Conservation (phyloP, 1,284 basidiomycete species). For the Peniophora sp. region DNA sequence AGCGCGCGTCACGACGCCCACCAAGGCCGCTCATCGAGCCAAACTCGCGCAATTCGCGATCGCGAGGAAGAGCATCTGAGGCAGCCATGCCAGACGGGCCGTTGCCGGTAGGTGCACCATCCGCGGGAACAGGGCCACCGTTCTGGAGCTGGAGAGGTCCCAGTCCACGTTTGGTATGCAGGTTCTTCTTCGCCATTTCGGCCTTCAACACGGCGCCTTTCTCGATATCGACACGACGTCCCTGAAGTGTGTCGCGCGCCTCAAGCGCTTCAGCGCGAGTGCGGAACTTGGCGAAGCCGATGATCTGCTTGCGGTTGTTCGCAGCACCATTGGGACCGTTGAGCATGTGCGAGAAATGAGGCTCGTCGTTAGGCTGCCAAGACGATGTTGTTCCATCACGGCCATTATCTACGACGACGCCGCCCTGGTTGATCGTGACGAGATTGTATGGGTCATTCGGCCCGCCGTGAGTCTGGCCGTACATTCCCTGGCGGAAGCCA, state of each 20-base stretch:
- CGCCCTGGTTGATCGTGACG: slow-evolving; percentile 70
- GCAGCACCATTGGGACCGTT: slow-evolving; percentile 16
- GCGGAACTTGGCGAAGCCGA: slow-evolving; percentile 95
- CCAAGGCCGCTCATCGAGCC: slow-evolving; percentile 39
- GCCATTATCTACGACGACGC: slow-evolving; percentile 64
- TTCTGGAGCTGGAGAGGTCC: slow-evolving; percentile 41
- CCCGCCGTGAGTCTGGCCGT: slow-evolving; percentile 31
- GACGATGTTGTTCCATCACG: slow-evolving; percentile 60
- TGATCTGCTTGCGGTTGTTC: slow-evolving; percentile 78
- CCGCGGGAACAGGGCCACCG: slow-evolving; percentile 16
- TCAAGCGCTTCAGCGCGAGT: slow-evolving; percentile 82
- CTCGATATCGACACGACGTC: slow-evolving; percentile 88
- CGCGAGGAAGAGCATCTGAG: slow-evolving; percentile 27
- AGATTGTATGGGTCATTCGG: slow-evolving; percentile 73
- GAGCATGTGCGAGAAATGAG: slow-evolving; percentile 23
- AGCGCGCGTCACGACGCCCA: slow-evolving; percentile 22
- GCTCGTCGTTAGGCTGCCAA: slow-evolving; percentile 45
- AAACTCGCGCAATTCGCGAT: slow-evolving; percentile 39
- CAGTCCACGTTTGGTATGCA: slow-evolving; percentile 88
- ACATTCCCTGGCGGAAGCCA: slow-evolving; percentile 10
- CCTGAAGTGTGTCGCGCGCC: slow-evolving; percentile 86
- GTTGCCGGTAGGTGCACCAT: slow-evolving; percentile 22
- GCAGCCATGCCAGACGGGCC: slow-evolving; percentile 24
- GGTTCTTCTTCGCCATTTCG: slow-evolving; percentile 99
- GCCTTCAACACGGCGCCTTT: slow-evolving; percentile 93